A percentile compares a stretch with the other conserved stretches of the same genome.
Evolutionary conservation across 306 rosid genomes (phyloP).

Genomic region (Mimosa pudica): DNA sequence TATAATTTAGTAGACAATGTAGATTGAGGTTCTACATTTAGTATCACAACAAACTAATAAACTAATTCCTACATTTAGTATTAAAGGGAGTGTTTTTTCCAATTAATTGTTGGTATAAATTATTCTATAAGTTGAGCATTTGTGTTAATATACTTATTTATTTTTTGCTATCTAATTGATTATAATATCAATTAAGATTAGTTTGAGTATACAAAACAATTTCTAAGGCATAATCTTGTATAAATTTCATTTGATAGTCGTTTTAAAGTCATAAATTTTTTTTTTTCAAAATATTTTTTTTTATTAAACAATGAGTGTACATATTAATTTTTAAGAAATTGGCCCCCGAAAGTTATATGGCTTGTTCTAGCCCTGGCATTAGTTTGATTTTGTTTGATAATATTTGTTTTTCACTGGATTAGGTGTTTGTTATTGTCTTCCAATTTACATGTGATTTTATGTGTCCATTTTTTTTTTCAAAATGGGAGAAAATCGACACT

Average conservation of each 20-base stretch:
- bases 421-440: constrained; percentile 13
- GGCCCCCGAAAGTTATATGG: background rate
- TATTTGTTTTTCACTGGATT: constrained; percentile 20
- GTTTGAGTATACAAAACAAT: background rate
- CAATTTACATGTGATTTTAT: constrained; percentile 3
- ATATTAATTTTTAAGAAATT: background rate
- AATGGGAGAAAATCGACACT: constrained; percentile 12
- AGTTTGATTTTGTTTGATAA: constrained; percentile 24
- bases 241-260: background rate
- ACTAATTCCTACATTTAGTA: background rate
- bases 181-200: no score
- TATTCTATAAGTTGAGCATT: background rate
- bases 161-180: background rate
- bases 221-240: no score
- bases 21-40: background rate
- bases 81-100: background rate
- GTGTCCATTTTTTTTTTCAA: background rate
- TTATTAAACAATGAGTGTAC: background rate
- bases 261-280: background rate
- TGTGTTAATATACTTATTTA: background rate
- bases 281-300: background rate
- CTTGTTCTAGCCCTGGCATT: background rate
- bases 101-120: background rate
- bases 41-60: background rate
- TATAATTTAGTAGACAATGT: no score